These are phyloP conservation scores for Vavraia culicis DNA, from an alignment of 371 early-diverging fungal species.

Conservation along the genomic window DNA sequence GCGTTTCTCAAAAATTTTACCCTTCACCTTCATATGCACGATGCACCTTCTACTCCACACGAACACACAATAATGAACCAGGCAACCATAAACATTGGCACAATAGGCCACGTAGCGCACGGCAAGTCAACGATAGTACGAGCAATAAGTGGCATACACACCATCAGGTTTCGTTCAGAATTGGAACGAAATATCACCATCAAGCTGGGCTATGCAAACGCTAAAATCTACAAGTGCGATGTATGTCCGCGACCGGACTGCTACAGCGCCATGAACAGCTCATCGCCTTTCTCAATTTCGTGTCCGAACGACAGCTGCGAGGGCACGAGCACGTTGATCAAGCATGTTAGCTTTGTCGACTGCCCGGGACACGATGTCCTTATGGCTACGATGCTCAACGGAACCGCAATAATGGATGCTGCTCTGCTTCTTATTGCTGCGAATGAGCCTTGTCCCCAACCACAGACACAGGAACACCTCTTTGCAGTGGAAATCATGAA, in stretches of 20 bases:
- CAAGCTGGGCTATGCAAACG: constrained; percentile 98
- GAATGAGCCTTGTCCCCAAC: constrained; percentile 98
- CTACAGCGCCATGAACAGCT: constrained; percentile 32
- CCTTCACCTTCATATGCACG: no score
- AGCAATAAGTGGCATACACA: constrained; percentile 93
- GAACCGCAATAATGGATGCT: constrained; percentile 99
- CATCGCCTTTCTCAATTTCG: constrained; percentile 53
- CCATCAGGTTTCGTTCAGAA: constrained; percentile 95
- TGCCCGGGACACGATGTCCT: constrained; percentile 99
- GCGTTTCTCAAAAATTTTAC: no score
- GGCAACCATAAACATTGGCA: constrained; percentile 91
- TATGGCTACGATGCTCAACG: constrained; percentile 99
- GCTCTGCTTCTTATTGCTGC: constrained; percentile 93
- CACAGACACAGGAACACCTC: constrained; percentile 96
- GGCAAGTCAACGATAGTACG: constrained; percentile 98
- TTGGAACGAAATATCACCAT: constrained; percentile 98
- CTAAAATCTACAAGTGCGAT: constrained; percentile 55
- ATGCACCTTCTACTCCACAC: neutral
- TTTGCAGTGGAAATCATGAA: constrained; percentile 99
- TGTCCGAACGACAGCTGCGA: constrained; percentile 71
- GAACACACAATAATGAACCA: constrained; percentile 30
- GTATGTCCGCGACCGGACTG: constrained; percentile 40
- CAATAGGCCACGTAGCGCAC: constrained; percentile 99
- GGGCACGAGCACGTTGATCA: constrained; percentile 46
- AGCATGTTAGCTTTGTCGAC: constrained; percentile 97